A percentile compares a stretch with the other conserved stretches of the same genome.
Conservation (phyloP, 2,329 filamentous ascomycete species). For the Hortaea sp. region DNA sequence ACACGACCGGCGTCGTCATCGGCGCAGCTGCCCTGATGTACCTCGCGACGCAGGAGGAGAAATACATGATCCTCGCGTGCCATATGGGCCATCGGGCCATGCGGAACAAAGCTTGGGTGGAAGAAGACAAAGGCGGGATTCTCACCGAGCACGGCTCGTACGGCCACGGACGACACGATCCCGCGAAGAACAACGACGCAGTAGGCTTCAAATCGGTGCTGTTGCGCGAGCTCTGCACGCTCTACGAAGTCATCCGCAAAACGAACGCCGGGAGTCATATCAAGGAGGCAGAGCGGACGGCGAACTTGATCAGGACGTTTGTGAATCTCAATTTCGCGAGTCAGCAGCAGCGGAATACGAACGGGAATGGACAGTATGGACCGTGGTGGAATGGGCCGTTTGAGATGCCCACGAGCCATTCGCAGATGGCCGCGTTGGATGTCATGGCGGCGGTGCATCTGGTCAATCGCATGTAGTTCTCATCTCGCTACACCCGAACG, state of each 20-base stretch:
- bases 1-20: slow-evolving; percentile 19
- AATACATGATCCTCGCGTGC: slow-evolving; percentile 16
- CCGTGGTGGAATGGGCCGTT: slow-evolving; percentile 23
- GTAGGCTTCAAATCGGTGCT: slow-evolving; percentile 22
- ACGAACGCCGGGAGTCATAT: not conserved
- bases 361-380: slow-evolving; percentile 20
- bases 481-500: not conserved
- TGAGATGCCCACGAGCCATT: slow-evolving; percentile 18
- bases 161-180: slow-evolving; percentile 15
- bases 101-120: slow-evolving; percentile 16
- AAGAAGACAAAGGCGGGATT: slow-evolving; percentile 14
- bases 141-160: slow-evolving; percentile 17
- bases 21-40: slow-evolving; percentile 15
- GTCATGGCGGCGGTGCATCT: slow-evolving; percentile 20
- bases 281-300: slow-evolving; percentile 5
- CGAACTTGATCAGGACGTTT: slow-evolving; percentile 11
- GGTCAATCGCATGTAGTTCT: slow-evolving; percentile 7
- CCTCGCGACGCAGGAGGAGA: slow-evolving; percentile 8
- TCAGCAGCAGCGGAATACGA: slow-evolving; percentile 14
- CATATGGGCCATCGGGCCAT: slow-evolving; percentile 17
- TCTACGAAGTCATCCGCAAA: slow-evolving; percentile 10
- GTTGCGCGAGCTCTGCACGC: slow-evolving; percentile 15
- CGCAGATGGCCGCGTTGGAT: slow-evolving; percentile 21
- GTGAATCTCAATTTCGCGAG: slow-evolving; percentile 16
- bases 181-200: slow-evolving; percentile 15